Evolutionary conservation across 2,329 filamentous ascomycete genomes (phyloP), one percentile per base, ranked within the genome.

Genomic region (Colletotrichum chlorophyti): DNA sequence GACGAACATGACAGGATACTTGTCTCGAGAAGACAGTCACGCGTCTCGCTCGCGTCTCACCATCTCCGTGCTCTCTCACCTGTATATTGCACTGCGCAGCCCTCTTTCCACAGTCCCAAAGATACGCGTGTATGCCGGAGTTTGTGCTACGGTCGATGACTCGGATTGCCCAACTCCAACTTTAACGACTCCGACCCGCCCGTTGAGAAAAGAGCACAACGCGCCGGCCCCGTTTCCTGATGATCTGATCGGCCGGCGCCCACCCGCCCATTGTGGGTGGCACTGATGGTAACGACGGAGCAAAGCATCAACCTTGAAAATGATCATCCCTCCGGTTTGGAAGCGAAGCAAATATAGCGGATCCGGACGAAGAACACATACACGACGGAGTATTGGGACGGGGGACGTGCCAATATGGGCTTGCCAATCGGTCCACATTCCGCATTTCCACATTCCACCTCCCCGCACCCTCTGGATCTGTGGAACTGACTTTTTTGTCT

Each of bases 21-120:
- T 12, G 31, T 43, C 31, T 29, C 29, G 23, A 19, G 23, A 31
- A 26, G 37, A n/a, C n/a, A n/a, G n/a, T n/a, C n/a, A n/a, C 42
- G 55, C 50, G 48, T 58, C 48, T 58, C 48, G 53, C 26, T n/a
- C 49, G 54, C 49, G 54, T 58, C 48, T 58, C 49, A 53, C 49
- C 4, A 21, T 37, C 19, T 17, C 21, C 14, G 21, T 58, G 32
- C 19, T 31, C 42, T 55, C 24, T 41, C 26, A 15, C 14, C 23
- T 21, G 21, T 23, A n/a, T 27, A 11, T 37, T 19, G 43, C 29
- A 37, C 37, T 48, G 51, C 31, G n/a, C 42, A 37, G 42, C 35
- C 31, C 19, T n/a, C n/a, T n/a, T n/a, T n/a, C n/a, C n/a, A n/a
- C n/a, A n/a, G n/a, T n/a, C n/a, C n/a, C n/a, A n/a, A n/a, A n/a